Evolutionary conservation across 345 rosid genomes (phyloP), one percentile per base, ranked within the genome.

Genomic region (Linum tenue): DNA sequence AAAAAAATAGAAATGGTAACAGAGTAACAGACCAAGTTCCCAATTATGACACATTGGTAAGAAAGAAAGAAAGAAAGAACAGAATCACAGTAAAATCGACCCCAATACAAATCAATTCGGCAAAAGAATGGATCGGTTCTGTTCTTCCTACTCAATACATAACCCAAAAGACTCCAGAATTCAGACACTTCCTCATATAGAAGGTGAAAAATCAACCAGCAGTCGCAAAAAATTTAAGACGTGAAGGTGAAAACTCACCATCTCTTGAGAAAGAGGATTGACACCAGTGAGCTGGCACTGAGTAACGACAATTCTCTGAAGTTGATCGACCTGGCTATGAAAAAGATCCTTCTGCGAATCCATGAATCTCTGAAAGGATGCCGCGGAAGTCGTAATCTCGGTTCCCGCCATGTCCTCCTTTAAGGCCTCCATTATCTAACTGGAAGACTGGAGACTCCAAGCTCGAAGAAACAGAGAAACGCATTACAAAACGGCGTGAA

Each of bases 251-350:
- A 37, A 67, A 73, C 85, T 43, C 71, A 91, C 99, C 99, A 89
- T 95, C 69, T 95, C 96, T 75, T 95, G 97, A 39, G 99, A 86
- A 65, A 95, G 97, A 65, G 98, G 99, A 68, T 95, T 95, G 79
- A 81, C 99, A 63, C 99, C 97, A 53, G 97, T 94, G 69, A 94
- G 95, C 62, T 80, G 80, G 89, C 99, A 94, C 72, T 94, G 99
- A 43, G 80, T 79, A 68, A 91, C 84, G 53, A 95, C 89, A 37
- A 95, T 81, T 66, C 77, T 72, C 69, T 83, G 90, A 35, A 91
- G 84, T 76, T 91, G 88, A 65, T 87, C 87, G 89, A 91, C 80
- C 89, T 91, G 98, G 70, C 81, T 64, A 75, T 84, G 96, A 66
- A 95, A 85, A 39, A 91, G 78, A 75, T 78, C 89, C 62, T 71